Conservation (phyloP, 108 stramenopile genomes). For the Cyclotella cryptica region DNA sequence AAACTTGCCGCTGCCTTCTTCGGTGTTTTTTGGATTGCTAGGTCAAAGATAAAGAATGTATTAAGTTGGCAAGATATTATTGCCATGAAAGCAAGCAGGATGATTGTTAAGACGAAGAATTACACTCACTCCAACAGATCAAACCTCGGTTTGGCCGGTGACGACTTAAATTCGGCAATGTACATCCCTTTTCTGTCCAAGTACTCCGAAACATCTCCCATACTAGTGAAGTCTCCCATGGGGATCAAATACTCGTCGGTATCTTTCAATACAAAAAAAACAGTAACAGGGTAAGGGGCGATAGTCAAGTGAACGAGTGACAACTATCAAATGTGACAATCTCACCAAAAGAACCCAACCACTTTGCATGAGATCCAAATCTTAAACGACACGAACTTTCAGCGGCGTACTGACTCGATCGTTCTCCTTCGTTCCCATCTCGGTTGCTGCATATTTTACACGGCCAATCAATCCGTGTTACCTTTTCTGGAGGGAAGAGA, state of each 20-base stretch:
- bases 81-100: neutral
- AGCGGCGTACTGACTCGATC: conserved; percentile 89
- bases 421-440: conserved; percentile 83
- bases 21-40: conserved; percentile 46
- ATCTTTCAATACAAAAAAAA: neutral
- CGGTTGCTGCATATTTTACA: conserved; percentile 86
- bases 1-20: conserved; percentile 23
- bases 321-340: neutral
- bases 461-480: conserved; percentile 83
- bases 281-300: neutral
- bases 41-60: too few relatives aligned
- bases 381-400: conserved; percentile 83
- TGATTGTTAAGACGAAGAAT: neutral
- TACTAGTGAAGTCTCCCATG: conserved; percentile 55
- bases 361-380: conserved; percentile 83
- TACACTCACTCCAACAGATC: conserved; percentile 49
- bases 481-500: conserved; percentile 71
- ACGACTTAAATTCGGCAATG: conserved; percentile 54
- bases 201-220: conserved; percentile 51
- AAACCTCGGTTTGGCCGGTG: conserved; percentile 50
- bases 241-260: conserved; percentile 89
- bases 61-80: too few relatives aligned
- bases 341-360: conserved; percentile 80
- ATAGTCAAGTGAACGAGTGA: neutral
- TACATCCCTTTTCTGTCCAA: conserved; percentile 47